Conservation (phyloP, 129 eudicot species). For the Chrysanthemum makinoi region DNA sequence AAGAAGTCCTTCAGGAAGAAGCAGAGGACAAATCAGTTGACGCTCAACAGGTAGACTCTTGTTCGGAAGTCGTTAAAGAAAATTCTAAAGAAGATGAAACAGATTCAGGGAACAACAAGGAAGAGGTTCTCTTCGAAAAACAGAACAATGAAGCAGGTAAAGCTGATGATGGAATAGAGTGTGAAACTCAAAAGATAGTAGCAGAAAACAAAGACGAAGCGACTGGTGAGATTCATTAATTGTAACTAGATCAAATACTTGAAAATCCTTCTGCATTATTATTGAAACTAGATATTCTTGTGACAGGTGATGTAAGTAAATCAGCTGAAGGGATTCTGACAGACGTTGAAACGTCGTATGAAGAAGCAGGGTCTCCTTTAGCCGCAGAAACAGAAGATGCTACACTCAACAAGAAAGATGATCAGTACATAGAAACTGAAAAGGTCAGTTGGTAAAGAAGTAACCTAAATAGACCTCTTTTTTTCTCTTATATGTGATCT, state of each 20-base stretch:
- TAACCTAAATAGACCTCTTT: slow-evolving; percentile 1
- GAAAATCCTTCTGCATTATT: too few relatives aligned
- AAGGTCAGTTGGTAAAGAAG: slow-evolving; percentile 27
- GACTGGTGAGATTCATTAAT: too few relatives aligned
- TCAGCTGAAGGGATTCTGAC: not conserved
- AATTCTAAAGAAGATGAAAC: slow-evolving; percentile 18
- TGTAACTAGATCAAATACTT: too few relatives aligned
- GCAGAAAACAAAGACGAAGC: too few relatives aligned
- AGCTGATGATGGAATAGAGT: too few relatives aligned
- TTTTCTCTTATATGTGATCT: not conserved
- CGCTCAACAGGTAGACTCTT: slow-evolving; percentile 18
- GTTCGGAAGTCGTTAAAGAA: slow-evolving; percentile 10
- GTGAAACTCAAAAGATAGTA: too few relatives aligned
- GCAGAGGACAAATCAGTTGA: slow-evolving; percentile 19
- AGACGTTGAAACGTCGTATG: too few relatives aligned
- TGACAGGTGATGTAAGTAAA: too few relatives aligned
- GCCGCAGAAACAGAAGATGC: slow-evolving; percentile 15
- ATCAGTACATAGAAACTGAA: not conserved
- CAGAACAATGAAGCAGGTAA: too few relatives aligned
- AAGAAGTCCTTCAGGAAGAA: slow-evolving; percentile 22
- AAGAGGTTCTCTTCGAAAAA: not conserved
- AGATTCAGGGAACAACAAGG: slow-evolving; percentile 1
- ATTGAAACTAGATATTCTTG: too few relatives aligned
- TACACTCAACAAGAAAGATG: too few relatives aligned
- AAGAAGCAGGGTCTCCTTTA: too few relatives aligned